Percentiles rank a stretch among this genome's conserved stretches.
These are phyloP conservation scores for Cornus kousa DNA, from an alignment of 148 eudicot genomes.

Conservation along the genomic window DNA sequence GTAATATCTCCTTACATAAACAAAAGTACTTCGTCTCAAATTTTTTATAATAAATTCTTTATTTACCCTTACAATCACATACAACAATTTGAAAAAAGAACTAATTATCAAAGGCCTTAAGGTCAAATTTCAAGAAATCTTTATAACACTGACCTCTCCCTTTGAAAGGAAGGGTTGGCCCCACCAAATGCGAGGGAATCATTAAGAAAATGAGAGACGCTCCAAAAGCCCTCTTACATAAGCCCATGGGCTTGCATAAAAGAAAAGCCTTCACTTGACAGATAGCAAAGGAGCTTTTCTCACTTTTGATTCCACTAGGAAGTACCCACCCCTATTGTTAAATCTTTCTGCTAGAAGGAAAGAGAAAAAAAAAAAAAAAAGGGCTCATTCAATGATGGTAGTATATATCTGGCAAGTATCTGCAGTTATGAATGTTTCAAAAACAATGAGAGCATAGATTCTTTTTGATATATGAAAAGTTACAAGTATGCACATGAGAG, in stretches of 20 bases:
- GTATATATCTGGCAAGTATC: background rate
- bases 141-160: too few relatives aligned
- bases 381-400: background rate
- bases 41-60: too few relatives aligned
- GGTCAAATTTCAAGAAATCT: too few relatives aligned
- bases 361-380: background rate
- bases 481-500: background rate
- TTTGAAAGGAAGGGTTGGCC: too few relatives aligned
- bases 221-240: background rate
- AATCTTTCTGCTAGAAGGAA: background rate
- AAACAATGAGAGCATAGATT: background rate
- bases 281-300: too few relatives aligned
- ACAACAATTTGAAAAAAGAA: too few relatives aligned
- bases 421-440: background rate
- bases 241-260: background rate
- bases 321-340: too few relatives aligned
- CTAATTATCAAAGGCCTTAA: too few relatives aligned
- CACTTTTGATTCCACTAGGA: too few relatives aligned
- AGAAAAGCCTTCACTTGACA: background rate
- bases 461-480: background rate
- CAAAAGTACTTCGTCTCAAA: too few relatives aligned
- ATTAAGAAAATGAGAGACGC: background rate
- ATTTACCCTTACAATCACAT: too few relatives aligned
- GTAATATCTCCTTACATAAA: too few relatives aligned
- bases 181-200: background rate